Percentiles rank a stretch among this genome's conserved stretches.
These are phyloP conservation scores for Rhodotorula kratochvilovae DNA, from an alignment of 768 basidiomycete species.

Conservation along the genomic window DNA sequence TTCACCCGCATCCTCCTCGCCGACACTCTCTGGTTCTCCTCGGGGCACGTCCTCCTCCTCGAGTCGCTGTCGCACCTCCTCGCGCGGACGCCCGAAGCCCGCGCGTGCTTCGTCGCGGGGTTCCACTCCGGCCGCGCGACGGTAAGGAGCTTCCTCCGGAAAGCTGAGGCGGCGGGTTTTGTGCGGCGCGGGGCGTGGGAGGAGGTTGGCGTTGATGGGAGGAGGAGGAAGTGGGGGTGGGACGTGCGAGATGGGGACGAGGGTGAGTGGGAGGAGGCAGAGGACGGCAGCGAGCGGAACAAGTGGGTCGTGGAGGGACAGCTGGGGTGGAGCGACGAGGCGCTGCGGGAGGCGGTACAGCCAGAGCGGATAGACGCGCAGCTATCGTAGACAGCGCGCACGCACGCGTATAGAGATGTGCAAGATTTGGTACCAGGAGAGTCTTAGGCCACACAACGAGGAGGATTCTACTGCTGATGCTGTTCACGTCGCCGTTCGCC, in stretches of 20 bases:
- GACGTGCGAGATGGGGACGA: background rate
- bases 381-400: background rate
- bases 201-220: conserved; percentile 13
- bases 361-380: background rate
- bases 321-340: conserved; percentile 21
- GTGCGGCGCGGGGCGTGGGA: background rate
- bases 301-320: conserved; percentile 29
- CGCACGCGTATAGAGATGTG: background rate
- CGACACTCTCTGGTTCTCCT: conserved; percentile 26
- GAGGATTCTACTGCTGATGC: background rate
- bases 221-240: conserved; percentile 27
- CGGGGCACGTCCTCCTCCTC: conserved; percentile 9
- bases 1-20: conserved; percentile 30
- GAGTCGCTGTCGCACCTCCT: conserved; percentile 12
- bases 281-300: conserved; percentile 23
- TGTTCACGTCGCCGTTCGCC: background rate
- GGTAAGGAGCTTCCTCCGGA: conserved; percentile 13
- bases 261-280: conserved; percentile 22
- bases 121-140: conserved; percentile 28
- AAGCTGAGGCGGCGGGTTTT: background rate
- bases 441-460: background rate
- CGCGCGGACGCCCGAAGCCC: background rate
- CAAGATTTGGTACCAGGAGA: background rate
- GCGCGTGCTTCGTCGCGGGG: conserved; percentile 21
- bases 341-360: background rate